Evolutionary conservation across 371 early-diverging fungal species (phyloP).

Genomic region (Catenaria anguillulae): DNA sequence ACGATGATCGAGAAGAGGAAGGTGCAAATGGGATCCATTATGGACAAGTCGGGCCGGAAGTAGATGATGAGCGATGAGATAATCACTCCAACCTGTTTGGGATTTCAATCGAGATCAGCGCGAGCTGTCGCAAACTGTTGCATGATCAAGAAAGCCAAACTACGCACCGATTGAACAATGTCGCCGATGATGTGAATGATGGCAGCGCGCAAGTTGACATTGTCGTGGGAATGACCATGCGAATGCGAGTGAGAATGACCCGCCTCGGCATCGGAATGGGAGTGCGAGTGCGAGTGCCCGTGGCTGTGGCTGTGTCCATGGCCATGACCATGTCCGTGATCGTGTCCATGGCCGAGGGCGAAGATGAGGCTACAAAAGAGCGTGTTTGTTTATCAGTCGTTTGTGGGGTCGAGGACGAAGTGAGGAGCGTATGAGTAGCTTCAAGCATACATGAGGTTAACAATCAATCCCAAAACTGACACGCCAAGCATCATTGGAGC

Average conservation of each 20-base stretch:
- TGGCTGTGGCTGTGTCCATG: slow-evolving; percentile 23
- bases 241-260: slow-evolving; percentile 15
- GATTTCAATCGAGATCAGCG: too few relatives aligned
- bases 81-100: slow-evolving; percentile 28
- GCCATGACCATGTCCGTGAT: too few relatives aligned
- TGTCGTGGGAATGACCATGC: slow-evolving; percentile 4
- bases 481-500: slow-evolving; percentile 53
- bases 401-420: background rate
- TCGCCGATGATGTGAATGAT: slow-evolving; percentile 41
- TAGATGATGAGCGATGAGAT: slow-evolving; percentile 32
- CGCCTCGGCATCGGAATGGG: slow-evolving; percentile 16
- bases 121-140: too few relatives aligned
- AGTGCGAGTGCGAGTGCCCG: slow-evolving; percentile 27
- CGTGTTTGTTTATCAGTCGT: slow-evolving; percentile 17
- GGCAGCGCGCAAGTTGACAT: slow-evolving; percentile 10
- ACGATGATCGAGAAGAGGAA: slow-evolving; percentile 41
- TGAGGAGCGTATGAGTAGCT: background rate
- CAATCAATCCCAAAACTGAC: slow-evolving; percentile 52
- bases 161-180: slow-evolving; percentile 27
- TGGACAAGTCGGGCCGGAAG: slow-evolving; percentile 24
- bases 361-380: slow-evolving; percentile 22
- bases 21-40: slow-evolving; percentile 44
- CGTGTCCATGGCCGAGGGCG: slow-evolving; percentile 25
- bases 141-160: too few relatives aligned
- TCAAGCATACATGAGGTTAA: slow-evolving; percentile 52